A percentile compares a stretch with the other conserved stretches of the same genome.
These are phyloP conservation scores for Hygrophorus russula DNA, from an alignment of 768 basidiomycete genomes.

Conservation along the genomic window DNA sequence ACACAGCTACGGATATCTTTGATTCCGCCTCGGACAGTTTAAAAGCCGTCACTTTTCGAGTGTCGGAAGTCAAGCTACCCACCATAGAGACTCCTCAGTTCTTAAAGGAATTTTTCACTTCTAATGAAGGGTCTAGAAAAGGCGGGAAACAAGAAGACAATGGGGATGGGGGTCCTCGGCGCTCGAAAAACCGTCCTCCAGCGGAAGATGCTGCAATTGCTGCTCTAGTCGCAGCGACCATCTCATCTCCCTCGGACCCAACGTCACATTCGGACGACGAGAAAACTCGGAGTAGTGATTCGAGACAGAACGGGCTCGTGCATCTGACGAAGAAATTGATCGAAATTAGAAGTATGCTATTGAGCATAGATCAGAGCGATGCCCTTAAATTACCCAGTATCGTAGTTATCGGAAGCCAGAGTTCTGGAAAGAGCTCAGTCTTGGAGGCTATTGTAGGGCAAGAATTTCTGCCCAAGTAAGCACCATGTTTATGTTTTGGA, in stretches of 20 bases:
- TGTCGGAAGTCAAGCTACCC: constrained; percentile 51
- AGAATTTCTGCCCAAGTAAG: constrained; percentile 96
- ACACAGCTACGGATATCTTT: constrained; percentile 58
- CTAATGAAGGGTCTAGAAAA: constrained; percentile 14
- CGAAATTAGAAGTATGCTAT: constrained; percentile 88
- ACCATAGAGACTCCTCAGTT: constrained; percentile 50
- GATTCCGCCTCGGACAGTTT: constrained; percentile 64
- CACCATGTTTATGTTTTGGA: constrained; percentile 7
- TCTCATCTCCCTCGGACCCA: constrained; percentile 65
- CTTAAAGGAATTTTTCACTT: constrained; percentile 50
- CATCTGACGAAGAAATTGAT: constrained; percentile 91
- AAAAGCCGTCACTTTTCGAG: constrained; percentile 43
- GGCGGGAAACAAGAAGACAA: constrained; percentile 21
- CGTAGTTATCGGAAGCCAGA: constrained; percentile 97
- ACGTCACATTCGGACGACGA: constrained; percentile 25
- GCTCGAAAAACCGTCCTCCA: constrained; percentile 34
- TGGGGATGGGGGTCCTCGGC: constrained; percentile 18
- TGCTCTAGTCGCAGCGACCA: constrained; percentile 63
- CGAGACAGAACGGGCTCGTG: constrained; percentile 76
- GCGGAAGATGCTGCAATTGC: constrained; percentile 59
- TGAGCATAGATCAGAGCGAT: constrained; percentile 94
- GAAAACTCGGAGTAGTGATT: constrained; percentile 21
- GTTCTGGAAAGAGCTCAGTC: constrained; percentile 96
- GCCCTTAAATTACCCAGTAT: constrained; percentile 92
- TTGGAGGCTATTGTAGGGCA: constrained; percentile 96